Conservation (phyloP, 2,329 filamentous ascomycete species). For the Fusarium tricinctum region DNA sequence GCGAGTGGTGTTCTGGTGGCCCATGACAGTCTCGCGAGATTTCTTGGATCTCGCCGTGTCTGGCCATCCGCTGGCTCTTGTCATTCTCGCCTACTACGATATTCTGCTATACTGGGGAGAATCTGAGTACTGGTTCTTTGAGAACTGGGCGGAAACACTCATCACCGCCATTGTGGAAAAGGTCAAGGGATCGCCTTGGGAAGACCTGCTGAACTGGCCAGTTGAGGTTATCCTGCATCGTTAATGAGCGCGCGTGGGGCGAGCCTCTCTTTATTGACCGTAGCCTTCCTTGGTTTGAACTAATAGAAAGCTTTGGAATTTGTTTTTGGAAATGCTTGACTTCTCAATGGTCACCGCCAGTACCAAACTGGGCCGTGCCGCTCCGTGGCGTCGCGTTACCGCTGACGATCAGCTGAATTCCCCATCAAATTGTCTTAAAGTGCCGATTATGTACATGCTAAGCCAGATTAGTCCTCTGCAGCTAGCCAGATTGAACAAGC, state of each 20-base stretch:
- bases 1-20: constrained; percentile 32
- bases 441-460: neutral
- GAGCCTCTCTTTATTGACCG: neutral
- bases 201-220: constrained; percentile 32
- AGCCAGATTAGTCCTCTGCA: neutral
- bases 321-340: neutral
- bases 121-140: constrained; percentile 36
- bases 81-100: constrained; percentile 35
- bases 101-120: constrained; percentile 31
- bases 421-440: neutral
- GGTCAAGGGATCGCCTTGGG: constrained; percentile 32
- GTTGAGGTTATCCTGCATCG: constrained; percentile 16
- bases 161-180: constrained; percentile 35
- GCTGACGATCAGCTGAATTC: neutral
- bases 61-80: constrained; percentile 21
- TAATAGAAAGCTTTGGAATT: neutral
- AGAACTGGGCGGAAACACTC: constrained; percentile 27
- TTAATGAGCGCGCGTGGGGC: neutral
- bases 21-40: constrained; percentile 24
- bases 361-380: neutral
- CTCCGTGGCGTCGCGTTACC: neutral
- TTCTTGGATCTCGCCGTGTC: constrained; percentile 26
- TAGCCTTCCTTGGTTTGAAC: neutral
- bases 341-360: neutral
- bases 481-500: neutral